Base-by-base conservation (phyloP, 169 alveolate genomes). In the Plasmodium coatneyi region DNA sequence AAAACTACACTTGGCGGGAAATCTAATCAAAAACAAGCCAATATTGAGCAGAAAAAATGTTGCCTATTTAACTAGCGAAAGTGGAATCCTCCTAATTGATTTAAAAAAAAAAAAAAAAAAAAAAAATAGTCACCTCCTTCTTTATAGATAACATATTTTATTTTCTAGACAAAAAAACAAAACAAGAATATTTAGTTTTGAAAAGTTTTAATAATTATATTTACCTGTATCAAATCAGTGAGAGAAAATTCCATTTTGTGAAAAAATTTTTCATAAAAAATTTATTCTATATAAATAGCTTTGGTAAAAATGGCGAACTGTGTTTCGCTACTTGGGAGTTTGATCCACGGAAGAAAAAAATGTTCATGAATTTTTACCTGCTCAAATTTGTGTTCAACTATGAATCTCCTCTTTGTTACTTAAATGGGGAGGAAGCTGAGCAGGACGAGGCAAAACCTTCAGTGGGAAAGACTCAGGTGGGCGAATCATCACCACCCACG, bases 251-350 rank as follows among this genome's bases (percentile, higher is more conserved):
- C 19, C 56, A 74, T 10, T 84, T 74, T 46, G 22, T 84, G 34
- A 84, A 84, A 76, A 84, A 46, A 49, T 84, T 84, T 84, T 74
- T 74, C 28, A 84, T 84, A 10, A 84, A 84, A 49, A 84, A 84
- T 72, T 74, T 84, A 25, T 84, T 84, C 49, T 84, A 84, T 84
- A 84, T 84, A 30, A 84, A 84, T 25, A 84, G 84, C 41, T 84
- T 84, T 84, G 93, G 93, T 16, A 72, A 72, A 19, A 84, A 84
- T 52, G 93, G 93, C 22, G 93, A 84, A 30, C 70, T 84, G 0
- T 84, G 93, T 74, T 84, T 84, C 25, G 84, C 56, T 22, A 84
- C 93, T 0, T 84, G 93, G 93, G 93, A 84, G 28, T 74, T n/a
- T 70, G 22, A 25, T 46, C 49, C 32, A 6, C 28, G 5, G 14